Evolutionary conservation across 768 basidiomycete species (phyloP), one percentile per base, ranked within the genome.

Genomic region (Russula dissimulans): DNA sequence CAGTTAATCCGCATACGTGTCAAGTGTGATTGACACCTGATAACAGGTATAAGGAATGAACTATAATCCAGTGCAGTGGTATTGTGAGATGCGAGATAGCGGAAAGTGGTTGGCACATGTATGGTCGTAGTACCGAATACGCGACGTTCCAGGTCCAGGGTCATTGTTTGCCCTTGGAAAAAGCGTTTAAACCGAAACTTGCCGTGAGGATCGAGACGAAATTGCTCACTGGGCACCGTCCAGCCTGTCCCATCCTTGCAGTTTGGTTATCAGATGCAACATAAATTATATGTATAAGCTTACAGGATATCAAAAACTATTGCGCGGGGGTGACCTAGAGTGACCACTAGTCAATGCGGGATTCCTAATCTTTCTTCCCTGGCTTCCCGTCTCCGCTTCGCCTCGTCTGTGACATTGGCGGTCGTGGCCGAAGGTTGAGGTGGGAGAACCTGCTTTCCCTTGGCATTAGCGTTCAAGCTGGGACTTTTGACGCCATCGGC

Each of bases 281-380:
- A 10, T 36, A 5, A 36, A 36, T 36, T 10, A 3, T 7, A 36
- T 10, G 34, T 7, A 3, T 36, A 10, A 36, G 34, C 34, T 36
- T 10, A 36, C 34, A 36, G 34, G 34, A 36, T 36, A 3, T 36
- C 22, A 26, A 26, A 26, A 2, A 26, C 22, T 26, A 26, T 26
- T 26, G 22, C 22, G 22, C 22, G 22, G 22, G 22, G 22, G 22
- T 26, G 22, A 26, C 3, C 36, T 38, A 38, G 6, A 39, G 51
- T 14, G 17, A 17, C 1, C 17, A n/a, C 26, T 15, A 11, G 49
- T 49, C 49, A 56, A 36, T 47, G 54, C 11, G 49, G 47, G 15
- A 56, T 52, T 4, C 75, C 75, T 3, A 76, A 63, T 44, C 75
- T 67, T 53, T 75, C 69, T 9, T 75, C 71, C 46, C 58, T 69